These are phyloP conservation scores for Schizosaccharomyces lindneri DNA, from an alignment of 805 yeast species.

Conservation along the genomic window DNA sequence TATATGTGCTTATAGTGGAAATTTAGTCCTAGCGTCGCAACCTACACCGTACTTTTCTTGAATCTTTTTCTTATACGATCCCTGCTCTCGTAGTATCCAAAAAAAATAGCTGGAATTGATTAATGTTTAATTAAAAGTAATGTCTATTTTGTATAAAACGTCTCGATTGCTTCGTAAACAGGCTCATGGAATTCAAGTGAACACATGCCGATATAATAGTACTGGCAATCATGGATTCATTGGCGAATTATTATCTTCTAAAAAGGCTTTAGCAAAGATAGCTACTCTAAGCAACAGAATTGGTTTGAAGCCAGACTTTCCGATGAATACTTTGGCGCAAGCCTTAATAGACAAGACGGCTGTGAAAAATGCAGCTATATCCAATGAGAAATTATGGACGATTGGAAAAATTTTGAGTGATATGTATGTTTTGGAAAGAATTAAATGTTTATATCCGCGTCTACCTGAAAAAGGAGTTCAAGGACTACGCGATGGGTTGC, in stretches of 20 bases:
- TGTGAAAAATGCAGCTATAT: neutral
- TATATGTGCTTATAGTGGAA: too few relatives aligned
- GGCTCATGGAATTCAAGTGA: too few relatives aligned
- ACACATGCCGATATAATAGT: neutral
- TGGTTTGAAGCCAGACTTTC: neutral
- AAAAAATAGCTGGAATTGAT: too few relatives aligned
- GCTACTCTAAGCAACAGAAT: neutral
- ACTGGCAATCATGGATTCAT: neutral
- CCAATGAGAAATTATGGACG: neutral
- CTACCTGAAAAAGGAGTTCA: constrained; percentile 58
- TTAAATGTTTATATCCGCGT: constrained; percentile 63
- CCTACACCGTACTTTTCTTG: too few relatives aligned
- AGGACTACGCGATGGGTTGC: constrained; percentile 50
- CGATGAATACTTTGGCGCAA: neutral
- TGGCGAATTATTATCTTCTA: neutral
- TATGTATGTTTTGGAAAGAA: constrained; percentile 39
- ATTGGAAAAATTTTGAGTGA: neutral
- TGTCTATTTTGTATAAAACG: too few relatives aligned
- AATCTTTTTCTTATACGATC: too few relatives aligned
- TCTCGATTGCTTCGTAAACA: too few relatives aligned
- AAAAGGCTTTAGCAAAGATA: neutral
- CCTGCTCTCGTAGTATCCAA: too few relatives aligned
- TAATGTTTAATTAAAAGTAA: too few relatives aligned
- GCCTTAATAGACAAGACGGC: neutral
- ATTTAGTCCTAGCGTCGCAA: too few relatives aligned